These are phyloP conservation scores for Sporothrix brunneoviolacea DNA, from an alignment of 2,329 filamentous ascomycete genomes.

Conservation along the genomic window DNA sequence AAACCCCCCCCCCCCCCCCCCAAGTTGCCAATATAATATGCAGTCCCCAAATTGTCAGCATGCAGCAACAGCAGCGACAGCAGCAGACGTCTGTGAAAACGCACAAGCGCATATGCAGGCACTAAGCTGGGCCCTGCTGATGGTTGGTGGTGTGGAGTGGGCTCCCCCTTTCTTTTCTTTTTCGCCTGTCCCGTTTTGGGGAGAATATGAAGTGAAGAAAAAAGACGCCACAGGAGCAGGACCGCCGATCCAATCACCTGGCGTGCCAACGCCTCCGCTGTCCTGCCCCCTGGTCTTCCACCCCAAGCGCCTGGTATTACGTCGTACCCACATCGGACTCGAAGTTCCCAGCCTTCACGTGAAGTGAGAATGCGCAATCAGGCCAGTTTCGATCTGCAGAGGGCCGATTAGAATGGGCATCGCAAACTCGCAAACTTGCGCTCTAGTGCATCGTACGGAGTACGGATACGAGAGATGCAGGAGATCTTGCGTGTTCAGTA, in stretches of 20 bases:
- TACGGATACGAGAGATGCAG: no score
- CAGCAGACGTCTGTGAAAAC: no score
- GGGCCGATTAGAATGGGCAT: no score
- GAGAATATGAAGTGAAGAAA: no score
- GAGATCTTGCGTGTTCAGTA: no score
- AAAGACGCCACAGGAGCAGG: not conserved
- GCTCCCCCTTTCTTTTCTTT: not conserved
- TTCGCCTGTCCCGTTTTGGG: no score
- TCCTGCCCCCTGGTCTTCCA: not conserved
- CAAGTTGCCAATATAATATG: not conserved
- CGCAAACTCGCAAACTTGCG: no score
- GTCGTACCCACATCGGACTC: no score
- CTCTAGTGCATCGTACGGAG: no score
- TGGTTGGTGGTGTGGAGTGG: not conserved
- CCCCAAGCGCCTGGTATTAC: not conserved
- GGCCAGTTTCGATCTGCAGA: constrained; percentile 3
- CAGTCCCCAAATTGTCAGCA: not conserved
- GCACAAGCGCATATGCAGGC: no score
- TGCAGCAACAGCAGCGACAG: not conserved
- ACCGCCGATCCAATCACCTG: not conserved
- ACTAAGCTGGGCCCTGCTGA: not conserved
- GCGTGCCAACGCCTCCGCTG: not conserved
- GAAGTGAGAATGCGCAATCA: not conserved
- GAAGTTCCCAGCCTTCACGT: no score
- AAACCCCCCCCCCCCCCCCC: no score